phyloP scores from a whole-genome alignment of 2,329 filamentous ascomycete genomes.

The Calonectria pauciramosa region DNA sequence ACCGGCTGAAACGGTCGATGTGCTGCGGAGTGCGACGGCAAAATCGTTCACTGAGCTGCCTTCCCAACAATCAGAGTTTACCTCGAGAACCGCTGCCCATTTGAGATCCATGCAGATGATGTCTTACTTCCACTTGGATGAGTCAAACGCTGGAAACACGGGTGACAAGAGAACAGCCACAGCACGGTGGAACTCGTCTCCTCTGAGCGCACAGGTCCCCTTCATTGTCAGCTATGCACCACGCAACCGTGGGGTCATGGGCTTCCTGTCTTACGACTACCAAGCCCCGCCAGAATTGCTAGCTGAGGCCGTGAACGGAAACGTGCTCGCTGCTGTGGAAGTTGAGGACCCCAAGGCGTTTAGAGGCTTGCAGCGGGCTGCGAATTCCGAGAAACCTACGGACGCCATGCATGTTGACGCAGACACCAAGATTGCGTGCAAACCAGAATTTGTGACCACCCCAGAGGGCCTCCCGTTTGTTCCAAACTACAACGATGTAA shows the following conservation, averaged over 20 bases:
- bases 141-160: constrained; percentile 33
- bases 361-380: constrained; percentile 42
- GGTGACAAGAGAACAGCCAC: constrained; percentile 23
- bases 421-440: background rate
- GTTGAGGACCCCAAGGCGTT: constrained; percentile 69
- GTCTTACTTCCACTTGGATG: constrained; percentile 77
- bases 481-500: constrained; percentile 63
- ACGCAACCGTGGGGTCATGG: constrained; percentile 67
- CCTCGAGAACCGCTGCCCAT: constrained; percentile 73
- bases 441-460: constrained; percentile 35
- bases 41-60: constrained; percentile 66
- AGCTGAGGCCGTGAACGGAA: constrained; percentile 76
- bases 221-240: constrained; percentile 74
- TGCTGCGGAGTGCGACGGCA: constrained; percentile 60
- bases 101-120: constrained; percentile 82
- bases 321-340: constrained; percentile 76
- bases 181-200: constrained; percentile 64
- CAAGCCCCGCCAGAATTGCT: constrained; percentile 71
- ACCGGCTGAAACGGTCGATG: constrained; percentile 68
- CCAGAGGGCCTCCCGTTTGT: constrained; percentile 75
- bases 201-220: constrained; percentile 70
- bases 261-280: constrained; percentile 77
- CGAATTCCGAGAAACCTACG: constrained; percentile 10
- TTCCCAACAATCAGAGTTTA: constrained; percentile 69
- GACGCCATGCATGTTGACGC: constrained; percentile 36